A percentile compares a stretch with the other conserved stretches of the same genome.
Conservation (phyloP, 2,329 filamentous ascomycete genomes). For the Hypoxylon sp. region DNA sequence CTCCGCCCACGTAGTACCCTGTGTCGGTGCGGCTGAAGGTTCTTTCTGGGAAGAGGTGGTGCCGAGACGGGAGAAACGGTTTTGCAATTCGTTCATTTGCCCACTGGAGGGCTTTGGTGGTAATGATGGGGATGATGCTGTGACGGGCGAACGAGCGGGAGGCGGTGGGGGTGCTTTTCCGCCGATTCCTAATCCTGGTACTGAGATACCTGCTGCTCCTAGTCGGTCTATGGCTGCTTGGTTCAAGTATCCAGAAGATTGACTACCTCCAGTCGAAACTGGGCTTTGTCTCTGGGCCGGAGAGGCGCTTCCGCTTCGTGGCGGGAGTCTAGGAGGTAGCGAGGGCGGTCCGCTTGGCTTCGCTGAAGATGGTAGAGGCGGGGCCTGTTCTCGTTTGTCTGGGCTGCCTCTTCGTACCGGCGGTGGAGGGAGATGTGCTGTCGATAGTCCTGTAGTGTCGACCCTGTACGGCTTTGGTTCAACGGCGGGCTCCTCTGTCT, state of each 20-base stretch:
- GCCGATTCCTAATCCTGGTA: constrained; percentile 82
- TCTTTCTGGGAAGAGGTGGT: constrained; percentile 46
- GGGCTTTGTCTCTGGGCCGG: constrained; percentile 55
- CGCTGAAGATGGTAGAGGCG: constrained; percentile 49
- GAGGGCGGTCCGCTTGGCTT: constrained; percentile 61
- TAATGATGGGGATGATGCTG: constrained; percentile 37
- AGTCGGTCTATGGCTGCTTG: constrained; percentile 75
- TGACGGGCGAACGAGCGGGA: constrained; percentile 48
- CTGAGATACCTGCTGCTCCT: constrained; percentile 80
- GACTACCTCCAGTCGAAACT: constrained; percentile 42
- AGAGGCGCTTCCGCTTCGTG: constrained; percentile 67
- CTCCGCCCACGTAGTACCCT: constrained; percentile 75
- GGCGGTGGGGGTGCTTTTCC: constrained; percentile 49
- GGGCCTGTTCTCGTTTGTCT: constrained; percentile 48
- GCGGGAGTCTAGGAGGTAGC: constrained; percentile 79
- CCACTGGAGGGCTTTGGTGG: constrained; percentile 30
- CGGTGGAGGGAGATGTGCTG: constrained; percentile 78
- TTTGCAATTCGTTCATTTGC: constrained; percentile 77
- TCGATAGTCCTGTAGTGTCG: constrained; percentile 80
- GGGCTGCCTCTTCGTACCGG: constrained; percentile 69
- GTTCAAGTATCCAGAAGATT: constrained; percentile 58
- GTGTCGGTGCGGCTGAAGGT: constrained; percentile 53
- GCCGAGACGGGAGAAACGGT: constrained; percentile 72
- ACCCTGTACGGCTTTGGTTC: constrained; percentile 72
- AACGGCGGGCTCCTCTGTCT: constrained; percentile 60